Evolutionary conservation across 1,139 yeast species (phyloP), one percentile per base, ranked within the genome.

Genomic region (Keqinozyma sinolaborantium): DNA sequence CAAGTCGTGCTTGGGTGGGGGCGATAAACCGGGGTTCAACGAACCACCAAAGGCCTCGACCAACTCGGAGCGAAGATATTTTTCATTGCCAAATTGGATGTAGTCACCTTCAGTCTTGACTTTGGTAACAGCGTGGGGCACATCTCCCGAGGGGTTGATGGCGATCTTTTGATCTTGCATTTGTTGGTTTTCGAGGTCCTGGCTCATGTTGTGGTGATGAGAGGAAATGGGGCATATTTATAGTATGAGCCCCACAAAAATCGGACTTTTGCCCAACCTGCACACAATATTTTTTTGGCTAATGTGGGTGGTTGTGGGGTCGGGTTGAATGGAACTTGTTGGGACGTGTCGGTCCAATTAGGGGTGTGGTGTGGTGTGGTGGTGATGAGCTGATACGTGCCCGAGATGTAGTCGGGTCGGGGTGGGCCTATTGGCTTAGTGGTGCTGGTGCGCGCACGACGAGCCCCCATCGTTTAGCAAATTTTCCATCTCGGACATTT

Each of bases 11-110:
- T 73, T 66, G 20, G 95, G 79, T 24, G 84, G 77, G 24, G 79
- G 75, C 15, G 76, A 50, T 37, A 70, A 60, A 51, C 86, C 87
- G 13, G 88, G 80, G 47, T 76, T 78, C 54, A 80, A 51, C 21
- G 75, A 66, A 74, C 90, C 90, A 47, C 88, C 92, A 46, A 82
- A 83, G n/a, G 90, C 90, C 23, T 61, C 58, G 33, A 69, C 60
- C 41, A 83, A 69, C 32, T 82, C 88, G 32, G 71, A 63, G 45
- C 73, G 72, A 41, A 75, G 66, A 45, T 83, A 86, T 50, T 73
- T 79, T 39, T 83, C 80, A 47, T 77, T 74, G 11, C 95, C 96
- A 45, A 86, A 73, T 45, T 69, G 79, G 37, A 86, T 67, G 51
- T 75, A 81, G 36, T 82, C 83, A 26, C 79, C 73, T 26, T 68